Evolutionary conservation across 306 rosid genomes (phyloP).

Genomic region (Astragalus glycyphyllos): DNA sequence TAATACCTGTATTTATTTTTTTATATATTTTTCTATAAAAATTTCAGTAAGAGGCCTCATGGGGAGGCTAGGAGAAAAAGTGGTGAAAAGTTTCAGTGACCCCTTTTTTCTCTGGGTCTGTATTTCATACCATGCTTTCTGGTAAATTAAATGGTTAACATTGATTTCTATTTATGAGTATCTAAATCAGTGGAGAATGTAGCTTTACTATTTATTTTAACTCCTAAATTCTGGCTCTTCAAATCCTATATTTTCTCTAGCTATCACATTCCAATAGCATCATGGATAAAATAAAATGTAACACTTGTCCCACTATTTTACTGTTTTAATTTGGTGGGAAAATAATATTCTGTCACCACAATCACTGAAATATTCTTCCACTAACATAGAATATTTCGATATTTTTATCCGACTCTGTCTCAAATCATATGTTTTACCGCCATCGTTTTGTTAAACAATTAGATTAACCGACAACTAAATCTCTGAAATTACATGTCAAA

Average conservation of each 20-base stretch:
- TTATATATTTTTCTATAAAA: background rate
- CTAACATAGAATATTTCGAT: slow-evolving; percentile 34
- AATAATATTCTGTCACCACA: slow-evolving; percentile 56
- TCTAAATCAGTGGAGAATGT: slow-evolving; percentile 32
- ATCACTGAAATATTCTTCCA: slow-evolving; percentile 43
- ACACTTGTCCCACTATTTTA: slow-evolving; percentile 24
- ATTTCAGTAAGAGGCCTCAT: slow-evolving; percentile 22
- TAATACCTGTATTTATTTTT: background rate
- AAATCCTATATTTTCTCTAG: slow-evolving; percentile 38
- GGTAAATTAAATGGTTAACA: slow-evolving; percentile 37
- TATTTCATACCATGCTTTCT: slow-evolving; percentile 30
- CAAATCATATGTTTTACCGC: background rate
- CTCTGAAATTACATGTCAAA: background rate
- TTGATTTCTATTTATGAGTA: slow-evolving; percentile 41
- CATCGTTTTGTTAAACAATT: background rate
- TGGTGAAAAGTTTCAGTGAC: too few species aligned
- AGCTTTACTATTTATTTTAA: slow-evolving; percentile 14
- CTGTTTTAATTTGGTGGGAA: slow-evolving; percentile 35
- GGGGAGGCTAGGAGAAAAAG: slow-evolving; percentile 40
- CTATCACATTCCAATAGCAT: slow-evolving; percentile 37
- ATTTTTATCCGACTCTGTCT: slow-evolving; percentile 21
- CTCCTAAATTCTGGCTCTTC: slow-evolving; percentile 36
- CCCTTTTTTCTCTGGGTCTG: background rate
- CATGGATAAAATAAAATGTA: background rate
- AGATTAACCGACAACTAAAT: background rate